Conservation (phyloP, 2,329 filamentous ascomycete species). For the Aspergillus proliferans region DNA sequence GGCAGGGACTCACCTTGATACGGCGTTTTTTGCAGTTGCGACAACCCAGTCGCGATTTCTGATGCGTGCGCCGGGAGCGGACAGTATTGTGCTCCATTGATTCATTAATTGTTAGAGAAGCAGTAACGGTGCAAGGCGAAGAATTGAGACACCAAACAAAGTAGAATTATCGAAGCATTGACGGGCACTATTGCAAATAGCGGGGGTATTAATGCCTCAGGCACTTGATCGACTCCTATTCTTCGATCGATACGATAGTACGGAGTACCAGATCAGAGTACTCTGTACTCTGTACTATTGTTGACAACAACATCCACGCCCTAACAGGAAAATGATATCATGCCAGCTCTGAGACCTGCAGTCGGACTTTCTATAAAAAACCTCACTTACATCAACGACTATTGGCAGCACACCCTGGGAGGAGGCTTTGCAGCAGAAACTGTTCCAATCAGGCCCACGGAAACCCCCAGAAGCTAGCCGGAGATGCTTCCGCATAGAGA, state of each 20-base stretch:
- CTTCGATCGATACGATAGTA: too few relatives aligned
- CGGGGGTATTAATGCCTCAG: too few relatives aligned
- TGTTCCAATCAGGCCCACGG: background rate
- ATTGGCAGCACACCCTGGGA: background rate
- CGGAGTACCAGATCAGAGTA: too few relatives aligned
- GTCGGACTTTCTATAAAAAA: background rate
- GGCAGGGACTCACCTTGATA: constrained; percentile 27
- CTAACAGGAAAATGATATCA: too few relatives aligned
- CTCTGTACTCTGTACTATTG: too few relatives aligned
- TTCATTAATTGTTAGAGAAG: too few relatives aligned
- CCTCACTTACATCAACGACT: background rate
- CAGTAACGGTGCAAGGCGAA: too few relatives aligned
- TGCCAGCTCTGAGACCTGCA: background rate
- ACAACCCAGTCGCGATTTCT: constrained; percentile 30
- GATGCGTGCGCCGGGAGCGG: constrained; percentile 12
- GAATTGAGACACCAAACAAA: too few relatives aligned
- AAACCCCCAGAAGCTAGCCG: background rate
- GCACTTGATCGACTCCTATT: too few relatives aligned
- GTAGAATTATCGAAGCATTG: too few relatives aligned
- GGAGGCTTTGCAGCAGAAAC: background rate
- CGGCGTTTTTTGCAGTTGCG: constrained; percentile 28
- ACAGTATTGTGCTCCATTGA: background rate
- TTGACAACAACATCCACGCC: too few relatives aligned
- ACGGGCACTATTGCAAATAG: too few relatives aligned
- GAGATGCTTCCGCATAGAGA: background rate